These are phyloP conservation scores for Lasiodiplodia gonubiensis DNA, from an alignment of 2,329 filamentous ascomycete species.

Conservation along the genomic window DNA sequence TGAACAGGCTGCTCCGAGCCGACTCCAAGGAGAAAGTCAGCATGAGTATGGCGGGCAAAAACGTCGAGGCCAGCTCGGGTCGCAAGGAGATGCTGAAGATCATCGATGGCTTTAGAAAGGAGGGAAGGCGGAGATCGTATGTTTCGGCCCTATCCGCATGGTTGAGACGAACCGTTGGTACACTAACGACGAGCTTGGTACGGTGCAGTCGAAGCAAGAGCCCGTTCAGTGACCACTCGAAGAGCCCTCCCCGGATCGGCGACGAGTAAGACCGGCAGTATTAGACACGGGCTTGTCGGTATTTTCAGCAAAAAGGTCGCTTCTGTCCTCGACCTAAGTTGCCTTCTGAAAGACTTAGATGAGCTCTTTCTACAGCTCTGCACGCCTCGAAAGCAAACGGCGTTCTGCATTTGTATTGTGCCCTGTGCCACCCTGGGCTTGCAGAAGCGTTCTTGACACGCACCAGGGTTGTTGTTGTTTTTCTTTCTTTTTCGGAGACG, in stretches of 20 bases:
- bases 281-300: not conserved
- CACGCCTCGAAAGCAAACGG: not conserved
- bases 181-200: not conserved
- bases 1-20: constrained; percentile 80
- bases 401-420: not conserved
- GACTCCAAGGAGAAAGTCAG: constrained; percentile 85
- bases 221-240: constrained; percentile 41
- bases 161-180: not conserved
- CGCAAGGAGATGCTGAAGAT: constrained; percentile 91
- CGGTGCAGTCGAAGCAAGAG: constrained; percentile 41
- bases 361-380: not conserved
- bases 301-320: not conserved
- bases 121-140: constrained; percentile 82
- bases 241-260: constrained; percentile 47
- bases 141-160: constrained; percentile 44
- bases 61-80: constrained; percentile 78
- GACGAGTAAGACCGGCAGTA: constrained; percentile 31
- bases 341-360: not conserved
- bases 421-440: not conserved
- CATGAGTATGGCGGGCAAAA: constrained; percentile 89
- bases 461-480: not conserved
- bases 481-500: not conserved
- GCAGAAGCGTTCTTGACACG: not conserved
- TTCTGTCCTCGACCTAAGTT: not conserved
- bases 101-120: constrained; percentile 84